These are phyloP conservation scores for Pleurotus citrinopileatus DNA, from an alignment of 768 basidiomycete species.

Conservation along the genomic window DNA sequence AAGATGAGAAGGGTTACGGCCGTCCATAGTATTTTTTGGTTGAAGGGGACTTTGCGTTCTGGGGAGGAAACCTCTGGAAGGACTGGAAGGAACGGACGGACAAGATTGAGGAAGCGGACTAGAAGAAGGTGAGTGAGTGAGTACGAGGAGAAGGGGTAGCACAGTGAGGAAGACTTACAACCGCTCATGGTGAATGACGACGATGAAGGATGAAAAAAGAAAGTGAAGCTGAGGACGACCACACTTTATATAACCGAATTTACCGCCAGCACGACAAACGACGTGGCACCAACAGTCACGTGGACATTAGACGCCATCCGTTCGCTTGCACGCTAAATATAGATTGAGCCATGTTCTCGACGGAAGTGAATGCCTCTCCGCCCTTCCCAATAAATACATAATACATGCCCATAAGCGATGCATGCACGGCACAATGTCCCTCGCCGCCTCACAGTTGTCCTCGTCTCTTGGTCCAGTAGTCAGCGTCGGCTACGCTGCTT, in stretches of 20 bases:
- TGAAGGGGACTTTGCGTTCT: conserved; percentile 98
- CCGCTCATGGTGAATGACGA: conserved; percentile 64
- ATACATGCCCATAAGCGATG: too few relatives aligned
- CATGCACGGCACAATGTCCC: too few relatives aligned
- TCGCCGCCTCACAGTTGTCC: conserved; percentile 6
- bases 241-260: too few relatives aligned
- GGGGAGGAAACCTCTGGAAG: conserved; percentile 97
- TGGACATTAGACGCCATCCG: too few relatives aligned
- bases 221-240: too few relatives aligned
- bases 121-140: conserved; percentile 9
- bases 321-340: too few relatives aligned
- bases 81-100: conserved; percentile 95
- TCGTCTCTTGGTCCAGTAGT: conserved; percentile 35
- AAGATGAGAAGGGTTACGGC: conserved; percentile 99
- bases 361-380: too few relatives aligned
- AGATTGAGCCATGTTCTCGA: too few relatives aligned
- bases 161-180: conserved; percentile 46
- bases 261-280: too few relatives aligned
- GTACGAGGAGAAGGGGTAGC: conserved; percentile 1
- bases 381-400: too few relatives aligned
- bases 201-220: conserved; percentile 19
- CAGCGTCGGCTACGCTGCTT: conserved; percentile 37
- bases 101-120: conserved; percentile 98
- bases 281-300: too few relatives aligned
- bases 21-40: conserved; percentile 98